phyloP scores from a whole-genome alignment of 306 rosid species.

The Castanospermum australe region DNA sequence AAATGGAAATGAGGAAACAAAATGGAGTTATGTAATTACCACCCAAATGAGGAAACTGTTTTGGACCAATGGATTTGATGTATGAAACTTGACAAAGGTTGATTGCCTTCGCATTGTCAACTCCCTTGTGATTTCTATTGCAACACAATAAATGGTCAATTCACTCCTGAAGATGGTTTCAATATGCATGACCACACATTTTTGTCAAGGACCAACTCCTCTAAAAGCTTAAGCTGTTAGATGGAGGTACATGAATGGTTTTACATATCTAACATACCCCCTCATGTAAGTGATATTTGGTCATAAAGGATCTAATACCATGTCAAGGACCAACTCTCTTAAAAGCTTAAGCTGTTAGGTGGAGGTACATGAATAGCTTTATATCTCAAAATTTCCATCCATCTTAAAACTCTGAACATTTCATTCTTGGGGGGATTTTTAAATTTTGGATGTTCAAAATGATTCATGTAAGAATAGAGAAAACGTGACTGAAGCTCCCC shows the following conservation, averaged over 20 bases:
- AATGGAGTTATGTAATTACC: slow-evolving; percentile 54
- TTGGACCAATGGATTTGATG: slow-evolving; percentile 64
- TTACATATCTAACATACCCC: background rate
- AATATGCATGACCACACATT: background rate
- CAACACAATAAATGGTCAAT: slow-evolving; percentile 26
- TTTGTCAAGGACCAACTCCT: background rate
- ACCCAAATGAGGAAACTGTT: slow-evolving; percentile 64
- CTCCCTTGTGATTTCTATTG: slow-evolving; percentile 68
- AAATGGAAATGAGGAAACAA: slow-evolving; percentile 16
- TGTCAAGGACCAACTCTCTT: background rate
- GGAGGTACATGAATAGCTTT: background rate
- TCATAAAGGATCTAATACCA: background rate
- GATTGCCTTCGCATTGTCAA: slow-evolving; percentile 82
- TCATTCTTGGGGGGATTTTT: background rate
- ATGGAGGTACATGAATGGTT: background rate
- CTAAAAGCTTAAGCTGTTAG: background rate
- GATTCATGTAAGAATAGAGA: background rate
- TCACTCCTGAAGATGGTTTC: slow-evolving; percentile 12
- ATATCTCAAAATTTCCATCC: slow-evolving; percentile 11
- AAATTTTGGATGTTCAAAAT: background rate
- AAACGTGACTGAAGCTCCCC: background rate
- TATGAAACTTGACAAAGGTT: slow-evolving; percentile 66
- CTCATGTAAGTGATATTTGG: background rate
- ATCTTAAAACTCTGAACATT: background rate
- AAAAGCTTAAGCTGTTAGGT: background rate